Conservation (phyloP, 805 yeast species). For the Metschnikowia santaceciliae region DNA sequence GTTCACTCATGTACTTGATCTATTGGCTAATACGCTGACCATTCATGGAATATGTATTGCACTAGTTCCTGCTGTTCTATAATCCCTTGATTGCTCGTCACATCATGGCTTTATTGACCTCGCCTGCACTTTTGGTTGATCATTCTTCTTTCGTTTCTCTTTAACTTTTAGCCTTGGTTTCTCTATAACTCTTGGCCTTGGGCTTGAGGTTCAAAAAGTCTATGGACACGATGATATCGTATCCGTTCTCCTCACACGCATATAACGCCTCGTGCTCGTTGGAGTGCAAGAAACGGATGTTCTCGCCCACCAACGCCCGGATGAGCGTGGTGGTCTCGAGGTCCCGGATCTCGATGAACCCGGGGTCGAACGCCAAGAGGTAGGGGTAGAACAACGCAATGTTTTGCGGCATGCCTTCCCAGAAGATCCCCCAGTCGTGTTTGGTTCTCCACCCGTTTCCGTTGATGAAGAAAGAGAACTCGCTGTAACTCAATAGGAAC, state of each 20-base stretch:
- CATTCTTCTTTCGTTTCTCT: too few species aligned
- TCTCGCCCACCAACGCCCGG: conserved; percentile 88
- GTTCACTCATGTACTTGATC: too few species aligned
- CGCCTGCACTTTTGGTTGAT: too few species aligned
- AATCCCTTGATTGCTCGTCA: neutral
- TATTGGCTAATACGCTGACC: too few species aligned
- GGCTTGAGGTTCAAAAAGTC: conserved; percentile 74
- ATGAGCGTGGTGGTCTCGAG: conserved; percentile 83
- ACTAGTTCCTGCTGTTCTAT: too few species aligned
- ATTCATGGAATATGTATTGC: too few species aligned
- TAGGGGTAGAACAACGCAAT: conserved; percentile 95
- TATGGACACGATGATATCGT: conserved; percentile 85
- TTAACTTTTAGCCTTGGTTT: neutral
- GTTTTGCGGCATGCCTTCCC: conserved; percentile 95
- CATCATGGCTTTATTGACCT: neutral
- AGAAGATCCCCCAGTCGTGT: conserved; percentile 88
- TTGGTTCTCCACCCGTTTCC: conserved; percentile 95
- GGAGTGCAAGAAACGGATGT: conserved; percentile 82
- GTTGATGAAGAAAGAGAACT: conserved; percentile 91
- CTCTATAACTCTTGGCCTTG: conserved; percentile 8
- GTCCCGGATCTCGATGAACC: conserved; percentile 87
- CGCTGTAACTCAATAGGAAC: conserved; percentile 84
- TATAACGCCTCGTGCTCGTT: conserved; percentile 91
- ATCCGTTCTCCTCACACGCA: conserved; percentile 87
- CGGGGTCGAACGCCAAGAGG: conserved; percentile 82